Percentiles rank a stretch among this genome's conserved stretches.
Conservation (phyloP, 2,329 filamentous ascomycete species). For the Myriosclerotinia scirpicola region DNA sequence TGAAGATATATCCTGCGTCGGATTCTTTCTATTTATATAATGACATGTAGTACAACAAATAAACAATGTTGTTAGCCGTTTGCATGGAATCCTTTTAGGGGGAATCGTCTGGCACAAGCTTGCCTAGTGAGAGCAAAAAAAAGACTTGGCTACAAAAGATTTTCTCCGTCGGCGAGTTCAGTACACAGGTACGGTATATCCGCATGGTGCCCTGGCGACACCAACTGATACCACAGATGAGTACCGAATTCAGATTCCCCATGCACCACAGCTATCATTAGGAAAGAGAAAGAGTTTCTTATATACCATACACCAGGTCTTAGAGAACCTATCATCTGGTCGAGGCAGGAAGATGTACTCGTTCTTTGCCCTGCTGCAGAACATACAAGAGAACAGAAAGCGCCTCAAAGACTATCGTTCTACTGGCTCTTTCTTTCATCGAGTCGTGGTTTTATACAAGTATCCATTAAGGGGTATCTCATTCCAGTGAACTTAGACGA, state of each 20-base stretch:
- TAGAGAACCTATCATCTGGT: neutral
- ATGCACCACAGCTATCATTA: neutral
- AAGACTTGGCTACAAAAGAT: rapidly evolving
- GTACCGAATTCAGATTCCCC: constrained; percentile 1
- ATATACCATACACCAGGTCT: neutral
- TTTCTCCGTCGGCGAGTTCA: no score
- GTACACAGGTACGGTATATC: neutral
- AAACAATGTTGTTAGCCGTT: no score
- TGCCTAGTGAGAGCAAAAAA: neutral
- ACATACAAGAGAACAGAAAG: neutral
- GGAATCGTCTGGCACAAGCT: neutral
- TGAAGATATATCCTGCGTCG: no score
- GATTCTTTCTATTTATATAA: no score
- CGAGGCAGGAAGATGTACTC: neutral
- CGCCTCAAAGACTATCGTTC: neutral
- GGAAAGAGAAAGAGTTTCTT: neutral
- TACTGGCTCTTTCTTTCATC: neutral
- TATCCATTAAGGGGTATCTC: neutral
- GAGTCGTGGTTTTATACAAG: neutral
- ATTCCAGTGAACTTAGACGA: neutral
- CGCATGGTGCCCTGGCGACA: neutral
- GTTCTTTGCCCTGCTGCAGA: neutral
- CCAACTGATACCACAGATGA: neutral
- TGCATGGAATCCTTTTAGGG: no score
- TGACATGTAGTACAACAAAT: no score